These are phyloP conservation scores for Physaria fendleri DNA, from an alignment of 345 rosid genomes.

Conservation along the genomic window DNA sequence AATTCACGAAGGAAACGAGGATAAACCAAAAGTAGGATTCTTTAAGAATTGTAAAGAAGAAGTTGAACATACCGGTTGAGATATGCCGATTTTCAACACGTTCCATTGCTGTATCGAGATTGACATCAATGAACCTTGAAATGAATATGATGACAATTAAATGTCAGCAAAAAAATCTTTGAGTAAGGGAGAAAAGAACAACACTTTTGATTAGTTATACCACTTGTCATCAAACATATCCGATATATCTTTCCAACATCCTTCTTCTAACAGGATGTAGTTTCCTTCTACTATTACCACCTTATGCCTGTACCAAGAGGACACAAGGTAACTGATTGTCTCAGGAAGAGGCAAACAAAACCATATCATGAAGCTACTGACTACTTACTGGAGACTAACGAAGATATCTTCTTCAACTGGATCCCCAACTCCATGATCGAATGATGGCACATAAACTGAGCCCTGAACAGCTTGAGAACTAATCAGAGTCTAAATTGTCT, in stretches of 20 bases:
- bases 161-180: neutral
- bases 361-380: slow-evolving; percentile 1
- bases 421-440: slow-evolving; percentile 93
- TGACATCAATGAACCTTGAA: slow-evolving; percentile 70
- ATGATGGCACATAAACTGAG: slow-evolving; percentile 79
- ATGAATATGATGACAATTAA: slow-evolving; percentile 10
- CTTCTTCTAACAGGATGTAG: slow-evolving; percentile 60
- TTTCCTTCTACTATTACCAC: slow-evolving; percentile 88
- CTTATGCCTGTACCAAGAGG: slow-evolving; percentile 59
- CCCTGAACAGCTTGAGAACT: slow-evolving; percentile 43
- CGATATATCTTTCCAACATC: slow-evolving; percentile 70
- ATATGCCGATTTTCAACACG: slow-evolving; percentile 73
- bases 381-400: slow-evolving; percentile 74
- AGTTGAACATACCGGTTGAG: slow-evolving; percentile 48
- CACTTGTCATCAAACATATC: slow-evolving; percentile 83
- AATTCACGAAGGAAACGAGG: neutral
- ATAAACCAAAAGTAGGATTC: neutral
- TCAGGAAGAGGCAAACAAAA: neutral
- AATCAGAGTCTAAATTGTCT: slow-evolving; percentile 7
- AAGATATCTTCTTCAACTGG: slow-evolving; percentile 87
- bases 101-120: slow-evolving; percentile 66
- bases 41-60: neutral
- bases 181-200: neutral
- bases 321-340: neutral
- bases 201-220: slow-evolving; percentile 33